Base-by-base conservation (phyloP, 208 protist species). In the Trypanosoma cruzi region DNA sequence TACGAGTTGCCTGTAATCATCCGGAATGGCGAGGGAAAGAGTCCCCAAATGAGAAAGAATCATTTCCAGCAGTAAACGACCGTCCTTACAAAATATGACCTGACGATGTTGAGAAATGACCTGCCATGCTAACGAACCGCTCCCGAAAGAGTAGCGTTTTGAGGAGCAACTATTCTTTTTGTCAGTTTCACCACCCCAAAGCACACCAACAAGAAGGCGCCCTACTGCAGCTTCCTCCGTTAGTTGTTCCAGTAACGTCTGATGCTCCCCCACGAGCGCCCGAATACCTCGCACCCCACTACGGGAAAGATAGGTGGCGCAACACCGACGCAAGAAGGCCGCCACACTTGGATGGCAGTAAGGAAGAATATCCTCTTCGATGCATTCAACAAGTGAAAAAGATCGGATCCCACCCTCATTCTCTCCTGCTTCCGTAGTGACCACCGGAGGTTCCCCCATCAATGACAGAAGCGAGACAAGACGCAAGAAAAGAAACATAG, bases 51-150 rank as follows among this genome's bases (percentile, higher is more conserved):
- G 77, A 4, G 77, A 77, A 24, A 81, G 67, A 26, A 71, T 29
- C 46, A 73, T 67, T 40, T 71, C 62, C 8, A 81, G 54, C 7
- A 74, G 18, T 13, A 46, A 29, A 26, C 7, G 18, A 36, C 34
- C 40, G 28, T 49, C 22, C 52, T 56, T 49, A 44, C n/a, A 44
- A 29, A 82, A 62, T 24, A 85, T 69, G 11, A 29, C 68, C 10
- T 7, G 36, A 49, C 68, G 82, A 37, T 90, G 75, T 52, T 75
- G 58, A 8, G 72, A 52, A 55, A 93, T 66, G 6, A 89, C 72
- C n/a, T 60, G 46, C 84, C 84, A 93, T 8, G 84, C 88, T 26
- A 89, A 78, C 7, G 88, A 93, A 26, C 85, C 83, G 32, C 75
- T 75, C 20, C 84, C 88, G 68, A 85, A 90, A 1, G 63, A 73